phyloP scores from a whole-genome alignment of 371 early-diverging fungal genomes.

The Mucor sp. region DNA sequence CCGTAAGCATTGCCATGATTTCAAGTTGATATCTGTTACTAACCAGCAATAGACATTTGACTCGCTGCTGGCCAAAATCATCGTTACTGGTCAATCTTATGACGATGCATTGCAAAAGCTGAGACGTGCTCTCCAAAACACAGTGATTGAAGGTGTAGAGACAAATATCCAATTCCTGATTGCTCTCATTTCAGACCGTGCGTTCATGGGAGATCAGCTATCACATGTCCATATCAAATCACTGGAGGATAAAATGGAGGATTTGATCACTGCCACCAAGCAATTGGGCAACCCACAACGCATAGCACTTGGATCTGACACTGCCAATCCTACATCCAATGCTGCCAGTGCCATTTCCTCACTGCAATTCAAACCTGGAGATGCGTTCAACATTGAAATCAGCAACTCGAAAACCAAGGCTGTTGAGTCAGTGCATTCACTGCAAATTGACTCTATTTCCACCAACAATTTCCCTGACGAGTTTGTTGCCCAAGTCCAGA shows the following conservation, averaged over 20 bases:
- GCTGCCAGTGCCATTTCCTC: background rate
- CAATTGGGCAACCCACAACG: background rate
- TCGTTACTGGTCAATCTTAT: constrained; percentile 41
- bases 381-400: constrained; percentile 38
- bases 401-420: constrained; percentile 5
- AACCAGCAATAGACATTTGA: constrained; percentile 32
- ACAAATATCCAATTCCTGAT: constrained; percentile 41
- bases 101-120: constrained; percentile 33
- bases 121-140: constrained; percentile 25
- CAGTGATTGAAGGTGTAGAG: constrained; percentile 33
- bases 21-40: background rate
- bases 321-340: background rate
- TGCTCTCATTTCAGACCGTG: constrained; percentile 21
- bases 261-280: constrained; percentile 15
- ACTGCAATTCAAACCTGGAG: constrained; percentile 43
- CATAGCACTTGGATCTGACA: background rate
- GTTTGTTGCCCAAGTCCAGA: constrained; percentile 26
- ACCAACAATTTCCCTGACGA: constrained; percentile 43
- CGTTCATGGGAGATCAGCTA: constrained; percentile 18
- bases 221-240: constrained; percentile 23
- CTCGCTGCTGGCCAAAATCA: constrained; percentile 44
- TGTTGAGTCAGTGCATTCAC: constrained; percentile 18
- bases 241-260: constrained; percentile 29
- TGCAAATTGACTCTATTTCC: constrained; percentile 36
- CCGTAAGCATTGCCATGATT: constrained; percentile 21